These are phyloP conservation scores for Sarocladium oryzae DNA, from an alignment of 2,329 filamentous ascomycete genomes.

Conservation along the genomic window DNA sequence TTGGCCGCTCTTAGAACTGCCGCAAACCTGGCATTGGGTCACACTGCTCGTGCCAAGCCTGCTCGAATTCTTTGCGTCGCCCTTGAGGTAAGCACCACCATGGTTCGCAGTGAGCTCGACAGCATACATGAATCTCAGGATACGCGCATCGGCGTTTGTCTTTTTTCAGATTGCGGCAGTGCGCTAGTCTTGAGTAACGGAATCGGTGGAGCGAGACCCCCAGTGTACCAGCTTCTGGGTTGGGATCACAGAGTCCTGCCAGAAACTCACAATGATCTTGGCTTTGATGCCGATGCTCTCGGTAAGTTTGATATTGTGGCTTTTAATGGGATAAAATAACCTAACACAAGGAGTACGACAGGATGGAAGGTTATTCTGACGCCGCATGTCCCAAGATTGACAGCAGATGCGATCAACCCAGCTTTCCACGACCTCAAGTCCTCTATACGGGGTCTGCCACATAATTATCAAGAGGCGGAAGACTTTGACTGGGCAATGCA, in stretches of 20 bases:
- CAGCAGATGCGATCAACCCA: constrained; percentile 42
- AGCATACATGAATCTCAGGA: constrained; percentile 53
- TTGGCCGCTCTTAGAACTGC: constrained; percentile 56
- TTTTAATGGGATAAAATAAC: too few species aligned
- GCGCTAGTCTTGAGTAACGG: constrained; percentile 59
- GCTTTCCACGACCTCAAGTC: constrained; percentile 49
- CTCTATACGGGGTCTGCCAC: constrained; percentile 38
- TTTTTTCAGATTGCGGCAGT: constrained; percentile 68
- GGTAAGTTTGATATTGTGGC: constrained; percentile 32
- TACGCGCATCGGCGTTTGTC: constrained; percentile 56
- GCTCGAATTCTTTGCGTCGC: constrained; percentile 61
- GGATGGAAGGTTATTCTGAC: constrained; percentile 64
- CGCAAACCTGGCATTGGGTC: constrained; percentile 59
- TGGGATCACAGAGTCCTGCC: constrained; percentile 60
- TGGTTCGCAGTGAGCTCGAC: constrained; percentile 60
- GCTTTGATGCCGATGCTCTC: constrained; percentile 57
- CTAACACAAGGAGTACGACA: constrained; percentile 11
- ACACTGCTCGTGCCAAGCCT: constrained; percentile 49
- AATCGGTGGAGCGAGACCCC: constrained; percentile 39
- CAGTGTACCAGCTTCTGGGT: constrained; percentile 54
- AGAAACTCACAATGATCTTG: constrained; percentile 55
- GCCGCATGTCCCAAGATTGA: constrained; percentile 52
- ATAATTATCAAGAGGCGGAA: constrained; percentile 35
- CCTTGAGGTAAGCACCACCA: constrained; percentile 54
- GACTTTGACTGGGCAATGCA: constrained; percentile 72